A percentile compares a stretch with the other conserved stretches of the same genome.
phyloP scores from a whole-genome alignment of 2,329 filamentous ascomycete genomes.

The Lachnum nothofagi region DNA sequence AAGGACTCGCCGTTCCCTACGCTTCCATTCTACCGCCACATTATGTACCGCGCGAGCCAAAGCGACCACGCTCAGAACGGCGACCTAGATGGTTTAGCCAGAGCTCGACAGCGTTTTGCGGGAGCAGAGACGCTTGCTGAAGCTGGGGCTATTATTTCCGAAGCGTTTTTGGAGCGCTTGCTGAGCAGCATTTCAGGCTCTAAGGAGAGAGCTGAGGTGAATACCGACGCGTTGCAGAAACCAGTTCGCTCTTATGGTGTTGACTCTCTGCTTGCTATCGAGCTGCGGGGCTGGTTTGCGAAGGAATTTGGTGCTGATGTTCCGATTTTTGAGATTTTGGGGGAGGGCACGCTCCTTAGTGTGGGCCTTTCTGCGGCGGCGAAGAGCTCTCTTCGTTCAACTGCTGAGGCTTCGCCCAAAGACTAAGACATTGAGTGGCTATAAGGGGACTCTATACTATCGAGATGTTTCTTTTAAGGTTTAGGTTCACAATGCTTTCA shows the following conservation, averaged over 20 bases:
- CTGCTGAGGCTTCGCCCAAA: too few relatives aligned
- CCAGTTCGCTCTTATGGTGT: slow-evolving; percentile 20
- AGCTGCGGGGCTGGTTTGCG: slow-evolving; percentile 18
- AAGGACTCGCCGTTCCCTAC: slow-evolving; percentile 17
- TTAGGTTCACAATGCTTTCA: too few relatives aligned
- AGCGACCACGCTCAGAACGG: slow-evolving; percentile 38
- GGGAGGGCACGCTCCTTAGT: too few relatives aligned
- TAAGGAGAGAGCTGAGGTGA: slow-evolving; percentile 21
- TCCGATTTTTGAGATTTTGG: background rate
- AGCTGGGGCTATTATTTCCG: background rate
- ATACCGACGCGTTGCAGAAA: slow-evolving; percentile 17
- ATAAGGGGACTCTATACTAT: too few relatives aligned
- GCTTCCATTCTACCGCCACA: slow-evolving; percentile 12
- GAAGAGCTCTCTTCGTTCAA: too few relatives aligned
- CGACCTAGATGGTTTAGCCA: slow-evolving; percentile 9
- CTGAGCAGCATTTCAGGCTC: slow-evolving; percentile 15
- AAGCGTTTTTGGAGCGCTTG: slow-evolving; percentile 12
- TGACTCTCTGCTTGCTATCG: slow-evolving; percentile 15
- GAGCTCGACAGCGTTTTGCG: slow-evolving; percentile 10
- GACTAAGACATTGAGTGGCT: too few relatives aligned
- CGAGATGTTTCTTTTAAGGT: too few relatives aligned
- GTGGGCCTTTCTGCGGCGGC: too few relatives aligned
- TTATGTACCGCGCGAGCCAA: slow-evolving; percentile 39
- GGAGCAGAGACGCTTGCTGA: background rate
- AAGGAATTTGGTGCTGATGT: slow-evolving; percentile 39